Evolutionary conservation across 1,284 basidiomycete genomes (phyloP).

Genomic region (Mycosarcoma mackinlayi): DNA sequence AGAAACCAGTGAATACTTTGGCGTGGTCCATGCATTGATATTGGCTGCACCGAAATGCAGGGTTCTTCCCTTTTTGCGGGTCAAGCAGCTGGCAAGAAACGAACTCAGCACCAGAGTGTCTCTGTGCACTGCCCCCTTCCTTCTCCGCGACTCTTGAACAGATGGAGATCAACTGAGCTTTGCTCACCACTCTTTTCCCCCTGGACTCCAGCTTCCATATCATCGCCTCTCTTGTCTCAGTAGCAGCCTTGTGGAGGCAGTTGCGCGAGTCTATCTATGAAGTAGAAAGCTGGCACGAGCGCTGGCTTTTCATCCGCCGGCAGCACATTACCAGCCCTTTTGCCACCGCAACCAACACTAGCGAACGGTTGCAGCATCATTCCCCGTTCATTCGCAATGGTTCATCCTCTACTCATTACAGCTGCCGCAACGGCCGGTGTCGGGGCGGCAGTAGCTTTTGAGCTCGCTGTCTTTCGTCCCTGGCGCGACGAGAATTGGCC

Average conservation of each 20-base stretch:
- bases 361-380: not conserved
- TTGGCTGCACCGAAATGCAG: constrained; percentile 31
- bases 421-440: constrained; percentile 51
- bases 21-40: constrained; percentile 15
- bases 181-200: too few species aligned
- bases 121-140: constrained; percentile 11
- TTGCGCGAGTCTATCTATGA: too few species aligned
- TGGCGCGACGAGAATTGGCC: constrained; percentile 59
- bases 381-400: constrained; percentile 26
- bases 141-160: too few species aligned
- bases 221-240: too few species aligned
- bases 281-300: too few species aligned
- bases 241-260: too few species aligned
- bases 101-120: constrained; percentile 12
- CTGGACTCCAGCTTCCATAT: too few species aligned
- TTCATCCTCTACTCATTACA: constrained; percentile 53
- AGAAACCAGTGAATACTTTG: not conserved
- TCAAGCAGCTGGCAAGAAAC: constrained; percentile 6
- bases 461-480: constrained; percentile 54
- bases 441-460: constrained; percentile 54
- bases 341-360: not conserved
- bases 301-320: too few species aligned
- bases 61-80: too few species aligned
- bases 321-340: not conserved
- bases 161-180: too few species aligned